These are phyloP conservation scores for Lentinula boryana DNA, from an alignment of 768 basidiomycete genomes.

Conservation along the genomic window DNA sequence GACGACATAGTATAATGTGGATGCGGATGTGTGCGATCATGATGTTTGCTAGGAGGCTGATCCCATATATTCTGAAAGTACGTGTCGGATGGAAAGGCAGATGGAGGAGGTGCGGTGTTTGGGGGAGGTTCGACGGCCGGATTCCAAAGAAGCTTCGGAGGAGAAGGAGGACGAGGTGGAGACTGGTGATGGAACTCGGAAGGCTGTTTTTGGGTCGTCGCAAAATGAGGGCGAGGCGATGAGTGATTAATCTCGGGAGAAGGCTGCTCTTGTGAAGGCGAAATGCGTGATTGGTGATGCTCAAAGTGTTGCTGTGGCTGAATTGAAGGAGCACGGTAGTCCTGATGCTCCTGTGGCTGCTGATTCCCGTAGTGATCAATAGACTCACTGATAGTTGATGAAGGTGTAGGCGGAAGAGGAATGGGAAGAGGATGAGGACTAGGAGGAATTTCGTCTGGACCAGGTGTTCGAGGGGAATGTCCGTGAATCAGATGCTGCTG, in stretches of 20 bases:
- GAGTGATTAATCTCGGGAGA: slow-evolving; percentile 11
- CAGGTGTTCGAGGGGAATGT: slow-evolving; percentile 49
- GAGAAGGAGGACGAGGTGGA: slow-evolving; percentile 46
- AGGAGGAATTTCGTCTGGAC: slow-evolving; percentile 54
- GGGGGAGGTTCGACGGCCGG: slow-evolving; percentile 79
- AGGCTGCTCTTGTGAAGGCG: slow-evolving; percentile 15
- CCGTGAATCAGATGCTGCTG: background rate
- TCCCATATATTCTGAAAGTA: slow-evolving; percentile 91
- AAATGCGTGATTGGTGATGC: slow-evolving; percentile 13
- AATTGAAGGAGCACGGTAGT: background rate
- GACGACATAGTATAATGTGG: slow-evolving; percentile 23
- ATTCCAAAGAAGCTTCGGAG: slow-evolving; percentile 73
- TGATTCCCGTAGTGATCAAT: background rate
- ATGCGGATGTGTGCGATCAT: slow-evolving; percentile 28
- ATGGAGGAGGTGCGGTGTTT: slow-evolving; percentile 42
- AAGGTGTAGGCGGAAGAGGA: slow-evolving; percentile 36
- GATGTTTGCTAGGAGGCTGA: slow-evolving; percentile 36
- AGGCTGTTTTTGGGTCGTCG: slow-evolving; percentile 15
- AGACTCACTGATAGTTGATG: background rate
- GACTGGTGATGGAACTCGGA: slow-evolving; percentile 13
- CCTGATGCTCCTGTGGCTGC: background rate
- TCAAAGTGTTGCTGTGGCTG: background rate
- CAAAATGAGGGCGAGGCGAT: slow-evolving; percentile 21
- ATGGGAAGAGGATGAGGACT: slow-evolving; percentile 47
- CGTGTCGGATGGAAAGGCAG: slow-evolving; percentile 64